Evolutionary conservation across 352 stramenopile species (phyloP).

Genomic region (Phytophthora brassicae): DNA sequence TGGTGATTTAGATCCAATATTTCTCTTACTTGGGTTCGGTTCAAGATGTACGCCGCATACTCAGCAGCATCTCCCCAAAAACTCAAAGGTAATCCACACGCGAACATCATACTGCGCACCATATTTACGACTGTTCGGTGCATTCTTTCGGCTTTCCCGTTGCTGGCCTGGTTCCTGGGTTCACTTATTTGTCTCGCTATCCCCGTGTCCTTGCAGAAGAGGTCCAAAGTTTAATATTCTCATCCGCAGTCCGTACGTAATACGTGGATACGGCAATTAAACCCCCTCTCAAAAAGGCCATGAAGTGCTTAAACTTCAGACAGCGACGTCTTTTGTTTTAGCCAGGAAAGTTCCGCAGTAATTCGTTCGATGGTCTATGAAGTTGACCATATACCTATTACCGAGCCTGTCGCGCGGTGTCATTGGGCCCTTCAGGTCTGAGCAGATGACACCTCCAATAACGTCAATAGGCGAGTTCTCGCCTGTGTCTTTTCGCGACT

Average conservation of each 20-base stretch:
- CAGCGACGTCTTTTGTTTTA: constrained; percentile 6
- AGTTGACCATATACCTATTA: constrained; percentile 17
- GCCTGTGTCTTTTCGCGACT: constrained; percentile 17
- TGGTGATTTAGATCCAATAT: too few species aligned
- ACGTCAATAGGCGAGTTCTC: constrained; percentile 18
- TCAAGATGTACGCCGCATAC: too few species aligned
- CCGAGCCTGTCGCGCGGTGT: not conserved
- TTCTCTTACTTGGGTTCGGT: too few species aligned
- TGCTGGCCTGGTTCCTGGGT: constrained; percentile 16
- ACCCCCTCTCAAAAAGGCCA: constrained; percentile 7
- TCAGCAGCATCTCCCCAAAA: constrained; percentile 18
- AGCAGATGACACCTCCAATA: not conserved
- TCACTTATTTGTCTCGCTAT: constrained; percentile 25
- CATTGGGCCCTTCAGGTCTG: constrained; percentile 6
- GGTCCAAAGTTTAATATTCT: constrained; percentile 23
- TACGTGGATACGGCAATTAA: constrained; percentile 10
- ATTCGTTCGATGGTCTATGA: constrained; percentile 14
- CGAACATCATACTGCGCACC: constrained; percentile 30
- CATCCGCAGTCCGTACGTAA: constrained; percentile 17
- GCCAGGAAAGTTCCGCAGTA: constrained; percentile 16
- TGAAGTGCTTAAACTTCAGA: constrained; percentile 12
- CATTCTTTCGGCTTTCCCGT: constrained; percentile 35
- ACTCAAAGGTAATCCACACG: constrained; percentile 13
- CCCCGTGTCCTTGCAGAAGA: constrained; percentile 24
- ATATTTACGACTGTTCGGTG: constrained; percentile 33